phyloP scores from a whole-genome alignment of 805 yeast genomes.

The Suhomyces pyralidae region DNA sequence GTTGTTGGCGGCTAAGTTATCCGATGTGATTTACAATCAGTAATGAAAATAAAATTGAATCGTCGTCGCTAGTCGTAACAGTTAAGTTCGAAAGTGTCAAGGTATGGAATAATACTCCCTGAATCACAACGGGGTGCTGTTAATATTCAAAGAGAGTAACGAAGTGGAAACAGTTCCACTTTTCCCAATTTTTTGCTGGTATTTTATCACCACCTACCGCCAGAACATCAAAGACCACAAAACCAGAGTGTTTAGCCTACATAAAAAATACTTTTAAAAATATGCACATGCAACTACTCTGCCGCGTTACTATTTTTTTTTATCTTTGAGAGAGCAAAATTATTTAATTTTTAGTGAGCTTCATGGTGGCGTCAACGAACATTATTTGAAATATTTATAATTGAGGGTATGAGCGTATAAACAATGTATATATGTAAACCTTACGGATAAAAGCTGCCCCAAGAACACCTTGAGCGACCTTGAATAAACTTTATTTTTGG shows the following conservation, averaged over 20 bases:
- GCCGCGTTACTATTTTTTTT: background rate
- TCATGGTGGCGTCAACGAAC: background rate
- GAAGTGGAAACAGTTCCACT: background rate
- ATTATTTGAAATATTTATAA: background rate
- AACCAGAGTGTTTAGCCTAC: conserved; percentile 1
- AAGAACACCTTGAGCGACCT: background rate
- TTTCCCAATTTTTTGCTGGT: conserved; percentile 1
- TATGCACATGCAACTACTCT: background rate
- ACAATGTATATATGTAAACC: background rate
- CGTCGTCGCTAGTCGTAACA: background rate
- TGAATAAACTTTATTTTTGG: background rate
- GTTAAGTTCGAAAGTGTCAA: background rate
- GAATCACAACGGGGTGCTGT: background rate
- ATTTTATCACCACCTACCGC: conserved; percentile 1
- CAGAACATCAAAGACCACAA: background rate
- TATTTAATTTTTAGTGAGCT: background rate
- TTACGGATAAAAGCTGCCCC: background rate
- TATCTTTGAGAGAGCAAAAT: background rate
- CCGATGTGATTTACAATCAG: background rate
- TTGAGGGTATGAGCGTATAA: background rate
- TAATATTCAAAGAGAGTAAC: background rate
- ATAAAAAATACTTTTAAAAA: background rate
- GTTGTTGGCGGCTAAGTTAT: background rate
- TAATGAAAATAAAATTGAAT: background rate
- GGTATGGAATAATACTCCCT: background rate